These are phyloP conservation scores for Microdochium paspali DNA, from an alignment of 2,329 filamentous ascomycete species.

Conservation along the genomic window DNA sequence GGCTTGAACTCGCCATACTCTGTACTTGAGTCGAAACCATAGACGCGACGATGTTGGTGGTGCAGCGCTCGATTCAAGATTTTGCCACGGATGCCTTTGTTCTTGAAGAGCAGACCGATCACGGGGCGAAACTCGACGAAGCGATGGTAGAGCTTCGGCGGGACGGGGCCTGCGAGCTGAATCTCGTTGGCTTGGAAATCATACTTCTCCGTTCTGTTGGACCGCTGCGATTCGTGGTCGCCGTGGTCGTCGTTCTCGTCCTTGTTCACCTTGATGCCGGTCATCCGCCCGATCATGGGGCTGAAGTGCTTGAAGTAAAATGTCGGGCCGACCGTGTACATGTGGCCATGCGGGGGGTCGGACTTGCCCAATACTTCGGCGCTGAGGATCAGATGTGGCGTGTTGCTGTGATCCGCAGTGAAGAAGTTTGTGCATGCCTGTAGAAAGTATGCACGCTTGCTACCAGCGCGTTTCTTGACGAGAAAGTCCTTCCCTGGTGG, in stretches of 20 bases:
- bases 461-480: conserved; percentile 76
- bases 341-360: conserved; percentile 54
- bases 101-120: conserved; percentile 80
- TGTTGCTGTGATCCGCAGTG: conserved; percentile 53
- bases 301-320: conserved; percentile 77
- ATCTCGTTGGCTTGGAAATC: conserved; percentile 95
- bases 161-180: conserved; percentile 77
- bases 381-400: conserved; percentile 62
- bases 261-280: conserved; percentile 60
- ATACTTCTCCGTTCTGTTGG: conserved; percentile 51
- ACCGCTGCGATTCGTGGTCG: conserved; percentile 13
- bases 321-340: conserved; percentile 73
- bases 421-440: conserved; percentile 59
- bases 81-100: conserved; percentile 65
- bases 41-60: conserved; percentile 81
- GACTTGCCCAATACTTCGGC: conserved; percentile 72
- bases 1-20: conserved; percentile 59
- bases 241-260: conserved; percentile 41
- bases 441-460: conserved; percentile 75
- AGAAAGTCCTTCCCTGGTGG: conserved; percentile 50
- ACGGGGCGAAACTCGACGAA: conserved; percentile 91
- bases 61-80: conserved; percentile 79
- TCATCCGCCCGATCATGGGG: conserved; percentile 75
- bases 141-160: conserved; percentile 73
- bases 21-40: conserved; percentile 76